Evolutionary conservation across 148 eudicot species (phyloP), one percentile per base, ranked within the genome.

Genomic region (Chenopodium formosanum): DNA sequence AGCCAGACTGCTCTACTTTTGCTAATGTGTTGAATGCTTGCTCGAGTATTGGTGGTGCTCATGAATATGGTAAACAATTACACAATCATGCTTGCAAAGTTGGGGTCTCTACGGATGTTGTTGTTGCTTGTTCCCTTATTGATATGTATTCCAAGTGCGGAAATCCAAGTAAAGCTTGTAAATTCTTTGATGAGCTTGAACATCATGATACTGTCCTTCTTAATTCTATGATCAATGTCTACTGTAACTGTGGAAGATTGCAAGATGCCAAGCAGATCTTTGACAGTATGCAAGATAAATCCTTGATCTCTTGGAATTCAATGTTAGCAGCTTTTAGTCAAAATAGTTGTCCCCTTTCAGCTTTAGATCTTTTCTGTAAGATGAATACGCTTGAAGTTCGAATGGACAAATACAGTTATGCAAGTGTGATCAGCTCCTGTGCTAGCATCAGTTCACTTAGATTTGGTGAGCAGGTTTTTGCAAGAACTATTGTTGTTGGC

Each of bases 251-350:
- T 78, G 95, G 97, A 32, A 92, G 90, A 88, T 79, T 94, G 71
- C 88, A 87, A 84, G 94, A 96, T 77, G 99, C 98, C 31, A 89
- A 86, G 85, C 79, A 56, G 58, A 88, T 96, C 46, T 96, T 94
- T 77, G 86, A 88, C 72, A 78, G 75, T 40, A 92, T 94, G 86
- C 78, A 79, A 23, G 78, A 74, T 78, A 96, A 90, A 89, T 91
- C 89, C 37, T 85, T 92, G 84, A 94, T 96, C 70, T 89, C 99
- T 1, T 96, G 99, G 99, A 96, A 96, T 80, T 90, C 98, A 1
- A 91, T 96, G 91, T 73, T 96, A 44, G 90, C 88, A 27, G 95
- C 98, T 32, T 81, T 91, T 80, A 89, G 90, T 80, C 98, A 94
- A 85, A 96, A 96, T 78, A 90, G 98, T 73, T 84, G 64, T 86